Evolutionary conservation across 352 stramenopile species (phyloP), one percentile per base, ranked within the genome.

Genomic region (Achlya hypogyna): DNA sequence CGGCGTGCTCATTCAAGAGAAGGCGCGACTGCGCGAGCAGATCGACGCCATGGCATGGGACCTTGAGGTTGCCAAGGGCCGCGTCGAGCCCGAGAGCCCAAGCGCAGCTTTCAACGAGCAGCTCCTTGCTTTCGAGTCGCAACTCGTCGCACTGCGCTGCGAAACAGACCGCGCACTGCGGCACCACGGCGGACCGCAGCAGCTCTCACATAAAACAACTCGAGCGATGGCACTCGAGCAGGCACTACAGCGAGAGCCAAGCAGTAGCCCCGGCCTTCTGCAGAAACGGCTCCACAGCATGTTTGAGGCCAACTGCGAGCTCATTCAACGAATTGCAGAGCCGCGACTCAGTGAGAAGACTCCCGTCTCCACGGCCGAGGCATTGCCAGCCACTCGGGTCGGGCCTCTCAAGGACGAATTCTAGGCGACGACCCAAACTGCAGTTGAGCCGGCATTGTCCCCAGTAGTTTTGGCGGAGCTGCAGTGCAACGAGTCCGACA

Each of bases 31-130:
- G 3, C 18, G 42, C 9, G 60, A 67, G 35, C 10, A 67, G 45
- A 22, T 67, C 8, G 60, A 56, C 27, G 20, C 29, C 20, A 32
- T 49, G n/a, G 16, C 32, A 12, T 67, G 38, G 60, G 60, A 67
- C 31, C 47, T 67, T 20, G 60, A 67, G 42, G 10, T 31, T 8
- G 35, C 58, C 22, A 53, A 51, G 16, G 34, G 14, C 29, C 12
- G 45, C 25, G 14, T 29, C 9, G 45, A 53, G 8, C 28, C 14
- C n/a, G n/a, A n/a, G n/a, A n/a, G n/a, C n/a, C n/a, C n/a, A 8
- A 29, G n/a, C n/a, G 31, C 53, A 34, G 22, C 53, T 9, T 62
- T 63, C 29, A 27, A 49, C 23, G 28, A 5, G n/a, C 54, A 63
- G 31, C 31, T 63, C 6, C 54, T 25, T 18, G 54, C 54, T n/a